These are phyloP conservation scores for Trichoderma koningii DNA, from an alignment of 2,329 filamentous ascomycete species.

Conservation along the genomic window DNA sequence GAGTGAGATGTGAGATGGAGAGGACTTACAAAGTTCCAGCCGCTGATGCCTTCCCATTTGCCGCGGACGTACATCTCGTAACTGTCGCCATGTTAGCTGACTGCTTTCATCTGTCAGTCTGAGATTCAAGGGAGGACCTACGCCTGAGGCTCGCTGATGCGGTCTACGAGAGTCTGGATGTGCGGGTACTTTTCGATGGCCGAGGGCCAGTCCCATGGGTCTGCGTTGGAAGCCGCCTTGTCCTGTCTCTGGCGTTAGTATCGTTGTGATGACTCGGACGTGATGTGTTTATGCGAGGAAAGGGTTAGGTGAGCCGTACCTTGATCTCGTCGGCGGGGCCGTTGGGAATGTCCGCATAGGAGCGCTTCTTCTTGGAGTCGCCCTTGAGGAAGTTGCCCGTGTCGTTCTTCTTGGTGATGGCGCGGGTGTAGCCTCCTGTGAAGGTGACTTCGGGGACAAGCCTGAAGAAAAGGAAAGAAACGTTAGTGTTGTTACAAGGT, in stretches of 20 bases:
- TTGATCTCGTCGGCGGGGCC: constrained; percentile 17
- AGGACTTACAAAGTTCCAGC: constrained; percentile 22
- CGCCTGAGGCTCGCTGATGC: constrained; percentile 23
- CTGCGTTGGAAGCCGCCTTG: constrained; percentile 10
- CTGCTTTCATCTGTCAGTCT: background rate
- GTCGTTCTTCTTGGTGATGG: constrained; percentile 14
- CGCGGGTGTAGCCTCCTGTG: constrained; percentile 23
- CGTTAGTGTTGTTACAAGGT: background rate
- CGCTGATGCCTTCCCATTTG: constrained; percentile 23
- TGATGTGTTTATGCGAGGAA: background rate
- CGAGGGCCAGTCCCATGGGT: constrained; percentile 16
- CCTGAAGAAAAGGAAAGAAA: background rate
- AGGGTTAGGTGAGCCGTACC: background rate
- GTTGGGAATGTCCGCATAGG: constrained; percentile 22
- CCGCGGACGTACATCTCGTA: constrained; percentile 25
- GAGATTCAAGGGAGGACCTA: background rate
- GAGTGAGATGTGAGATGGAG: background rate
- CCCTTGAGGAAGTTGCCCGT: constrained; percentile 18
- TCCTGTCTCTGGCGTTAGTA: background rate
- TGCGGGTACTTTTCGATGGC: constrained; percentile 16
- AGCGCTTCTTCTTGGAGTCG: constrained; percentile 17
- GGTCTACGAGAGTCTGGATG: constrained; percentile 17
- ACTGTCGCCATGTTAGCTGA: background rate
- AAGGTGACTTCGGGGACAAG: constrained; percentile 24
- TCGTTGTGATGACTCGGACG: too few species aligned